Percentiles rank a stretch among this genome's conserved stretches.
Conservation (phyloP, 2,329 filamentous ascomycete genomes). For the Talaromyces sp. region DNA sequence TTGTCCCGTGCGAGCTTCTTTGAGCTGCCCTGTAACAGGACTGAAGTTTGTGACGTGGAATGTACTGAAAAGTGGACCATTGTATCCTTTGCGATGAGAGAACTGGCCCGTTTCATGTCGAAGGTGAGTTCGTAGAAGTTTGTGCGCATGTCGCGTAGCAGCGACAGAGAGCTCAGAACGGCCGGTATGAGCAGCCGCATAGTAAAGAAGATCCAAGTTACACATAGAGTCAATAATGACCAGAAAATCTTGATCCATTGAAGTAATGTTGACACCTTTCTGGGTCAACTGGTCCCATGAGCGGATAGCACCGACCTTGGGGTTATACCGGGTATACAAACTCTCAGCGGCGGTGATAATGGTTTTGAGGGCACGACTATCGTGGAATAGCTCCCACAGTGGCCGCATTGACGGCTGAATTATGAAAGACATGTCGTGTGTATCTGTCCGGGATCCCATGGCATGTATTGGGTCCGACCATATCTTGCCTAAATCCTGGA, state of each 20-base stretch:
- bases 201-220: conserved; percentile 7
- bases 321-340: conserved; percentile 1
- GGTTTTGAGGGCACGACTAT: conserved; percentile 1
- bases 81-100: conserved; percentile 1
- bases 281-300: conserved; percentile 6
- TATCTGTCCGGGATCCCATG: conserved; percentile 7
- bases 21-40: not conserved
- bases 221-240: conserved; percentile 10
- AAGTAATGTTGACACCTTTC: conserved; percentile 6
- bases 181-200: conserved; percentile 3
- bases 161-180: not conserved
- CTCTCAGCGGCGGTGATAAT: conserved; percentile 6
- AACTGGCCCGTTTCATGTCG: not conserved
- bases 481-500: not conserved
- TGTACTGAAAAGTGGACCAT: conserved; percentile 5
- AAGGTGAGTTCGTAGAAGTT: conserved; percentile 2
- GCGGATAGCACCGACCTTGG: conserved; percentile 3
- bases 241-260: conserved; percentile 4
- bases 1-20: conserved; percentile 5
- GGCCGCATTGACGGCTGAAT: conserved; percentile 6
- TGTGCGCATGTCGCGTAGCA: conserved; percentile 3
- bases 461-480: conserved; percentile 18
- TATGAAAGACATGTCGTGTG: conserved; percentile 11
- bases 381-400: conserved; percentile 3
- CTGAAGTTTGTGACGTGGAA: conserved; percentile 6